Conservation (phyloP, 345 rosid species). For the Hevea brasiliensis region DNA sequence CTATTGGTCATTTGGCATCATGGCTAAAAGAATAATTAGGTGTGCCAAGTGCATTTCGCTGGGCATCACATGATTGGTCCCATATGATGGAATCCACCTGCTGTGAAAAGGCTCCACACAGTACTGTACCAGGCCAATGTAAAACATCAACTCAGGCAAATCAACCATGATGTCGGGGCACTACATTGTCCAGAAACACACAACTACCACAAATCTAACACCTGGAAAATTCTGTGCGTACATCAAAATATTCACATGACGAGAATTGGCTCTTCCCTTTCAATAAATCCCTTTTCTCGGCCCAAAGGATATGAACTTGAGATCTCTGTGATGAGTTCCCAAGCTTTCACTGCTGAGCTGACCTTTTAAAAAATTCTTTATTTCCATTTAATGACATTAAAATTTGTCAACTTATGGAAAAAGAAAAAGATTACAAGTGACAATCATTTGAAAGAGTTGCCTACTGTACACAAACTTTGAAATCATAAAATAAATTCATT, state of each 20-base stretch:
- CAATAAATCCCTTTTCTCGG: no score
- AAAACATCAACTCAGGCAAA: no score
- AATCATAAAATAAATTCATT: background rate
- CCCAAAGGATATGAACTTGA: background rate
- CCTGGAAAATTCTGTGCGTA: no score
- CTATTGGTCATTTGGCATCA: no score
- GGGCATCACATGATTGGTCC: no score
- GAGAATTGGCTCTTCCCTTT: no score
- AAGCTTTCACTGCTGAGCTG: background rate
- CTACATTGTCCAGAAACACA: background rate
- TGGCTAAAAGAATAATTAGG: no score
- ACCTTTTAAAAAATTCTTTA: background rate
- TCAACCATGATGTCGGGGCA: background rate
- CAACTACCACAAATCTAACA: background rate
- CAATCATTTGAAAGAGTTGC: background rate
- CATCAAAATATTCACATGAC: no score
- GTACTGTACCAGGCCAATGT: no score
- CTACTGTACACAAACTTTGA: background rate
- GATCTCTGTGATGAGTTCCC: background rate
- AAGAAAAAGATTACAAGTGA: background rate
- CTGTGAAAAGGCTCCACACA: no score
- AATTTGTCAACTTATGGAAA: background rate
- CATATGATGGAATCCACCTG: no score
- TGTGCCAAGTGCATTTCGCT: no score
- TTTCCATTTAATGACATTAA: background rate